phyloP scores from a whole-genome alignment of 495 filamentous ascomycete species.

The Penicillium cosmopolitanum region DNA sequence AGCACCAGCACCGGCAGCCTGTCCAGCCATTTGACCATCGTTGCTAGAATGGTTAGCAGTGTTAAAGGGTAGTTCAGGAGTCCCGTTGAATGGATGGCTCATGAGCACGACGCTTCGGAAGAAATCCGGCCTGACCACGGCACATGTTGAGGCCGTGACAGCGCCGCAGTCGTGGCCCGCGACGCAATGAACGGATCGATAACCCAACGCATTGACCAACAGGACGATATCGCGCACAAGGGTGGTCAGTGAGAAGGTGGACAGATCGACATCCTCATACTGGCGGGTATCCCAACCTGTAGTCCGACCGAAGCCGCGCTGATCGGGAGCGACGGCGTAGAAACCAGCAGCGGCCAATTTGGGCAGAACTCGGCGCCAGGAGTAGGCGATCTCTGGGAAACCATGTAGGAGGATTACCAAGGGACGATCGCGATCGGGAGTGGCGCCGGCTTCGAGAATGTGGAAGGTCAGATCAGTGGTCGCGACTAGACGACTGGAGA shows the following conservation, averaged over 20 bases:
- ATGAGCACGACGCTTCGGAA: constrained; percentile 59
- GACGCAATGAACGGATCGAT: constrained; percentile 59
- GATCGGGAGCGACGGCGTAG: constrained; percentile 67
- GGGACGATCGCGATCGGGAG: constrained; percentile 44
- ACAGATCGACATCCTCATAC: constrained; percentile 57
- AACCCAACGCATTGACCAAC: constrained; percentile 63
- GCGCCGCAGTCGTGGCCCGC: constrained; percentile 71
- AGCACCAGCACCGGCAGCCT: constrained; percentile 21
- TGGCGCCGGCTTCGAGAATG: constrained; percentile 57
- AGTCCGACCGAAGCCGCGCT: constrained; percentile 70
- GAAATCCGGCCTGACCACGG: constrained; percentile 65
- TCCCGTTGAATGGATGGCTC: constrained; percentile 60
- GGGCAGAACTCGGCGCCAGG: constrained; percentile 67
- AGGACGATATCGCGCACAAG: constrained; percentile 65
- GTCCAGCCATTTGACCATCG: constrained; percentile 25
- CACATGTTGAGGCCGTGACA: constrained; percentile 60
- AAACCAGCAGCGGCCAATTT: constrained; percentile 58
- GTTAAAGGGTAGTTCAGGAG: constrained; percentile 55
- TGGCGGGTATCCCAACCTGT: constrained; percentile 59
- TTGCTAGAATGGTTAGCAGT: constrained; percentile 33
- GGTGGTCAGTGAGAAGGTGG: constrained; percentile 58
- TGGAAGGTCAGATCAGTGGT: constrained; percentile 60
- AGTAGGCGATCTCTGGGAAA: constrained; percentile 70
- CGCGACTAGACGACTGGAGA: constrained; percentile 54
- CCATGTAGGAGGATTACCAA: constrained; percentile 68